phyloP scores from a whole-genome alignment of 352 stramenopile genomes.

The Globisporangium heterothallicum region DNA sequence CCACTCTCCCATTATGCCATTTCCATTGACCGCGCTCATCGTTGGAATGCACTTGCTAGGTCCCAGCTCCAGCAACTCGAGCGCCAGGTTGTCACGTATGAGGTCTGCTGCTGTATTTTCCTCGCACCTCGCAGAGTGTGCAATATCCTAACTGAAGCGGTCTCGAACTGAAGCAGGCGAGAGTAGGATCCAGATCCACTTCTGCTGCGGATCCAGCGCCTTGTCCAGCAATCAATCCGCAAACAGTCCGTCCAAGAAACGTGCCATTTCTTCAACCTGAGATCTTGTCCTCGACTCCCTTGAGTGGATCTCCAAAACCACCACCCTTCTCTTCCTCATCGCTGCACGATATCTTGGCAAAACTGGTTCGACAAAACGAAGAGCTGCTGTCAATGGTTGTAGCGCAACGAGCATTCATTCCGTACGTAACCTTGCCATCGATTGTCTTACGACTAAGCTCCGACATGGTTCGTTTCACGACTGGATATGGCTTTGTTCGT shows the following conservation, averaged over 20 bases:
- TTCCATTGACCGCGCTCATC: no score
- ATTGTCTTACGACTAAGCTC: neutral
- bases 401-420: neutral
- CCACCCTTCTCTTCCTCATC: neutral
- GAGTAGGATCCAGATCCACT: neutral
- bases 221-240: no score
- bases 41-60: slow-evolving; percentile 11
- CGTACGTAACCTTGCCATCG: neutral
- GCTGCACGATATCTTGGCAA: slow-evolving; percentile 12
- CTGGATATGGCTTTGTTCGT: neutral
- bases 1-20: no score
- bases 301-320: neutral
- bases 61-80: slow-evolving; percentile 28
- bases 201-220: no score
- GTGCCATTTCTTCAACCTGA: neutral
- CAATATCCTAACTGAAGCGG: no score
- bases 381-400: slow-evolving; percentile 17
- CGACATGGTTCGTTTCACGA: no score
- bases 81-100: slow-evolving; percentile 19
- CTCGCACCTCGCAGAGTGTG: neutral
- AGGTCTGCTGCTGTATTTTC: slow-evolving; percentile 13
- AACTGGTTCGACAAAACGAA: slow-evolving; percentile 24
- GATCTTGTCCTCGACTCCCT: neutral
- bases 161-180: no score
- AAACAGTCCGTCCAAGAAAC: neutral